phyloP scores from a whole-genome alignment of 2,329 filamentous ascomycete genomes.

The Capronia epimyces region DNA sequence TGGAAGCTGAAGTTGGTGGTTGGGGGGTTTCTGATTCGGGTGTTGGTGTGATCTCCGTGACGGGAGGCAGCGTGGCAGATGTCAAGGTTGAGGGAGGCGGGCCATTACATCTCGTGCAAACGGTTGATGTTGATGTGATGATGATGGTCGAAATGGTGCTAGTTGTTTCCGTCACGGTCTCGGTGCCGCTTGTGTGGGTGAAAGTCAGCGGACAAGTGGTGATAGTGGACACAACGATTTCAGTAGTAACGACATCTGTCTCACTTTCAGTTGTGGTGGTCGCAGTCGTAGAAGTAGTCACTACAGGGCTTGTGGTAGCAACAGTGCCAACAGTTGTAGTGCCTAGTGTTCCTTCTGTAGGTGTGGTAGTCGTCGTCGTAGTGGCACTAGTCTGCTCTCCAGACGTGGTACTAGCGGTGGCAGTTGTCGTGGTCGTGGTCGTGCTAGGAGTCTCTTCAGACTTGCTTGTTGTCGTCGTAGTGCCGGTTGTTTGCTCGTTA shows the following conservation, averaged over 20 bases:
- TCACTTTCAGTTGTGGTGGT: slow-evolving; percentile 4
- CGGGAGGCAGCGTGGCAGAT: slow-evolving; percentile 1
- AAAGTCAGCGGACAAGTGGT: slow-evolving; percentile 15
- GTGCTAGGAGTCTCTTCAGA: slow-evolving; percentile 1
- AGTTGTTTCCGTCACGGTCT: slow-evolving; percentile 9
- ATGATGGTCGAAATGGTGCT: slow-evolving; percentile 12
- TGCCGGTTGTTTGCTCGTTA: not conserved
- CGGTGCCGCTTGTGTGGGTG: slow-evolving; percentile 16
- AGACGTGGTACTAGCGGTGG: slow-evolving; percentile 23
- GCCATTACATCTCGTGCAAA: slow-evolving; percentile 11
- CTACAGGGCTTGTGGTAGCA: not conserved
- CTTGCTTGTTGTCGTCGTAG: slow-evolving; percentile 10
- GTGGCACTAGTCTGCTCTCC: slow-evolving; percentile 10
- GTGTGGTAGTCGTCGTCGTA: slow-evolving; percentile 28
- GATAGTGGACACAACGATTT: slow-evolving; percentile 10
- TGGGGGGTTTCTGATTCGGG: slow-evolving; percentile 6
- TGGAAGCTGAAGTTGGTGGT: slow-evolving; percentile 1
- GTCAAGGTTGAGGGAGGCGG: slow-evolving; percentile 8
- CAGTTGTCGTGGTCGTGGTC: slow-evolving; percentile 11
- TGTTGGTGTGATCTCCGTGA: slow-evolving; percentile 44
- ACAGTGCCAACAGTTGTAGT: too few relatives aligned
- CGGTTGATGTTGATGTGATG: slow-evolving; percentile 13
- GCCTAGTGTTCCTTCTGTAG: too few relatives aligned
- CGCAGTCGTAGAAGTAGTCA: not conserved
- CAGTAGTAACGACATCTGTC: slow-evolving; percentile 13